Conservation (phyloP, 495 filamentous ascomycete species). For the Aspergillus wentii region DNA sequence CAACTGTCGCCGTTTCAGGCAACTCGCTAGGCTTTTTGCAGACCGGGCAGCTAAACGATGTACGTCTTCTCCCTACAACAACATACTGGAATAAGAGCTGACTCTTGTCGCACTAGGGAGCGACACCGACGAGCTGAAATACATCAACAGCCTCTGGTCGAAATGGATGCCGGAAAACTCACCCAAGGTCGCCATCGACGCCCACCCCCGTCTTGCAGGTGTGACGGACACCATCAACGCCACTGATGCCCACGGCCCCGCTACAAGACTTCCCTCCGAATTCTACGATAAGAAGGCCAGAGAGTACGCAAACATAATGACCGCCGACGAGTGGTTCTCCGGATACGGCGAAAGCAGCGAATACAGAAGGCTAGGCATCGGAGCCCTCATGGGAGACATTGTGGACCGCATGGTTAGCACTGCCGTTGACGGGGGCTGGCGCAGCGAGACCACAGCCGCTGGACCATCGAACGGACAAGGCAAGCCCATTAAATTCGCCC, state of each 20-base stretch:
- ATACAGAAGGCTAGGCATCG: conserved; percentile 84
- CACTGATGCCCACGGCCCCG: conserved; percentile 77
- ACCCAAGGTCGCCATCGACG: conserved; percentile 71
- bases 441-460: conserved; percentile 52
- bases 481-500: conserved; percentile 59
- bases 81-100: background rate
- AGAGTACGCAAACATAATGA: conserved; percentile 70
- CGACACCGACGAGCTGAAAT: conserved; percentile 72
- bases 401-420: conserved; percentile 77
- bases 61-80: conserved; percentile 15
- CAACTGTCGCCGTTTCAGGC: conserved; percentile 78
- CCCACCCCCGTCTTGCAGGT: conserved; percentile 76
- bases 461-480: conserved; percentile 35
- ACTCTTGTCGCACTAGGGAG: conserved; percentile 58
- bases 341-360: conserved; percentile 81
- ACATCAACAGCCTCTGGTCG: conserved; percentile 67
- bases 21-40: conserved; percentile 76
- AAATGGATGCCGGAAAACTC: conserved; percentile 79
- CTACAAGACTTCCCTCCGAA: conserved; percentile 69
- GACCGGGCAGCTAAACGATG: conserved; percentile 73
- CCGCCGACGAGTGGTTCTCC: conserved; percentile 88
- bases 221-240: conserved; percentile 94
- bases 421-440: conserved; percentile 54
- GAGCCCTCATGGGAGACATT: conserved; percentile 76
- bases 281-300: conserved; percentile 79